Base-by-base conservation (phyloP, 768 basidiomycete genomes). In the Chalciporus sphaerocephalus region DNA sequence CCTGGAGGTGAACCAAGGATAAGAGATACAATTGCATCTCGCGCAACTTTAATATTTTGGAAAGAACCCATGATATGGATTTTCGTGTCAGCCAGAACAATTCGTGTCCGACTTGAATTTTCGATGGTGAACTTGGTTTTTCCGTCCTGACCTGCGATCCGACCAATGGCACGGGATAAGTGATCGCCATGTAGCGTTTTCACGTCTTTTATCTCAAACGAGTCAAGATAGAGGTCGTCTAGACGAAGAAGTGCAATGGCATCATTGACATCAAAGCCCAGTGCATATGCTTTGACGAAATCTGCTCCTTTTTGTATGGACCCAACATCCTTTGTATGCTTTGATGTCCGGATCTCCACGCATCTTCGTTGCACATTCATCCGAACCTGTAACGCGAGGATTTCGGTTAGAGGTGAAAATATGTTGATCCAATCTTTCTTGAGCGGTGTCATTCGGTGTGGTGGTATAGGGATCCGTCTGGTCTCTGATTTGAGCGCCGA, bases 91-190 rank as follows among this genome's bases (percentile, higher is more conserved):
- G 96, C 96, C 33, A 99, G 81, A 37, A 99, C 91, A 46, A 99
- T 97, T n/a, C 96, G 86, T 21, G 96, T 99, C 46, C 95, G 79
- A 55, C 86, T 94, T 3, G 93, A 80, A 58, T 98, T 99, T 72
- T 99, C 96, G 44, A 99, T 98, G 2, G 94, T 93, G 66, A 97
- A 98, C 64, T 96, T 94, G 10, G 94, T 97, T 72, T 97, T 97
- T 35, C 96, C 96, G 52, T 96, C 93, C 63, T 99, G 93, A 5
- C 96, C 96, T 10, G 96, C 96, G 62, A 99, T 98, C 55, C 96
- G 94, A 55, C 92, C 96, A 50, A 99, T 97, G 9, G 96, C 96
- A 53, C 96, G 87, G n/a, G 93, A 92, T 8, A 99, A 74, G 66
- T 99, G 96, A 59, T 99, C 96, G 2, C 96, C 96, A 49, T 96